Conservation (phyloP, 768 basidiomycete genomes). For the Inosperma sp. region DNA sequence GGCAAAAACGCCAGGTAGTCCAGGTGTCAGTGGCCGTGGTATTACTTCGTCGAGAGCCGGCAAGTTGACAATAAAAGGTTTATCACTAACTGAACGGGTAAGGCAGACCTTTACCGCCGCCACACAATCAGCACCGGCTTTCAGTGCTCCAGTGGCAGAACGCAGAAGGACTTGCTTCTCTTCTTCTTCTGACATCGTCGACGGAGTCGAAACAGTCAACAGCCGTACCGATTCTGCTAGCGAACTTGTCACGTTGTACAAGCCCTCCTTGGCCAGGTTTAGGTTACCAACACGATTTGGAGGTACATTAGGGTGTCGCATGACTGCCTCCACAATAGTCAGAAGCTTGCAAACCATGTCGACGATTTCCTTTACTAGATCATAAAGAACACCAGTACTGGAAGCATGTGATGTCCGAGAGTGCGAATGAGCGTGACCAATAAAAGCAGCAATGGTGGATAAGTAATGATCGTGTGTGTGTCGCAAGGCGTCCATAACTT, state of each 20-base stretch:
- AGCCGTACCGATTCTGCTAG: slow-evolving; percentile 84
- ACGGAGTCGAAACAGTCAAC: slow-evolving; percentile 51
- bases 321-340: slow-evolving; percentile 86
- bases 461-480: slow-evolving; percentile 85
- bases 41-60: slow-evolving; percentile 47
- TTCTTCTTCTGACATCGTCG: slow-evolving; percentile 65
- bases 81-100: slow-evolving; percentile 55
- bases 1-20: slow-evolving; percentile 41
- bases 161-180: slow-evolving; percentile 75
- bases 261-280: slow-evolving; percentile 65
- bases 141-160: slow-evolving; percentile 83
- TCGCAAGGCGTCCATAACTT: slow-evolving; percentile 75
- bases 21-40: slow-evolving; percentile 42
- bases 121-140: slow-evolving; percentile 86
- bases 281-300: slow-evolving; percentile 60
- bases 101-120: slow-evolving; percentile 81
- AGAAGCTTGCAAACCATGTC: slow-evolving; percentile 91
- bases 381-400: slow-evolving; percentile 89
- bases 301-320: slow-evolving; percentile 68
- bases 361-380: slow-evolving; percentile 91
- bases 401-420: slow-evolving; percentile 87
- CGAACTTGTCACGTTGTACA: slow-evolving; percentile 82
- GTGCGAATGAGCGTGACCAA: slow-evolving; percentile 94
- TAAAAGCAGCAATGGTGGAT: slow-evolving; percentile 94
- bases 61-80: slow-evolving; percentile 61